Percentiles rank a stretch among this genome's conserved stretches.
Conservation (phyloP, 2,329 filamentous ascomycete genomes). For the Corynespora cassiicola region DNA sequence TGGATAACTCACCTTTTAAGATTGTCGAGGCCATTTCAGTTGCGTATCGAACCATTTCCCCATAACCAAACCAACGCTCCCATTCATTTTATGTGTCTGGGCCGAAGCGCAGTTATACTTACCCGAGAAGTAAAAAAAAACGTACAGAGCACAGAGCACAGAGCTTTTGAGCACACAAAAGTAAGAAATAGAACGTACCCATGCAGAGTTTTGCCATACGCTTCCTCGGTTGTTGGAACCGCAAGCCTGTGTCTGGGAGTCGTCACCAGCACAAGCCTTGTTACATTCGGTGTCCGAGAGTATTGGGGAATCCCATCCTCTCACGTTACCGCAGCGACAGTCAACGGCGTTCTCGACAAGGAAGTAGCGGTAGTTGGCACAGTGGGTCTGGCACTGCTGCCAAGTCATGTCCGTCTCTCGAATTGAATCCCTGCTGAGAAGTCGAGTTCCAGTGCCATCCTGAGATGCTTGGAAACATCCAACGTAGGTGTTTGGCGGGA, state of each 20-base stretch:
- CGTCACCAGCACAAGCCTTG: too few species aligned
- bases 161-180: slow-evolving; percentile 2
- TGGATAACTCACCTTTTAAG: too few species aligned
- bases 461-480: slow-evolving; percentile 2
- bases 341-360: slow-evolving; percentile 1
- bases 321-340: slow-evolving; percentile 4
- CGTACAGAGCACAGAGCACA: slow-evolving; percentile 2
- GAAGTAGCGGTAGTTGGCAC: background rate
- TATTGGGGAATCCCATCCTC: too few species aligned
- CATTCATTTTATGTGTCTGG: too few species aligned
- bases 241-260: background rate
- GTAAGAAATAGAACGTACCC: too few species aligned
- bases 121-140: slow-evolving; percentile 1
- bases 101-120: slow-evolving; percentile 7
- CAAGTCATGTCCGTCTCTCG: background rate
- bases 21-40: too few species aligned
- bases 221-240: background rate
- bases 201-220: too few species aligned
- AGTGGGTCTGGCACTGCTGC: background rate
- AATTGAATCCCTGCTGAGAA: background rate
- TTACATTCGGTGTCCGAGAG: too few species aligned
- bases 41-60: too few species aligned
- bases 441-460: background rate
- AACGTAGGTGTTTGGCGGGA: background rate
- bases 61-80: too few species aligned